Conservation (phyloP, 2,329 filamentous ascomycete genomes). For the Colletotrichum sp. region DNA sequence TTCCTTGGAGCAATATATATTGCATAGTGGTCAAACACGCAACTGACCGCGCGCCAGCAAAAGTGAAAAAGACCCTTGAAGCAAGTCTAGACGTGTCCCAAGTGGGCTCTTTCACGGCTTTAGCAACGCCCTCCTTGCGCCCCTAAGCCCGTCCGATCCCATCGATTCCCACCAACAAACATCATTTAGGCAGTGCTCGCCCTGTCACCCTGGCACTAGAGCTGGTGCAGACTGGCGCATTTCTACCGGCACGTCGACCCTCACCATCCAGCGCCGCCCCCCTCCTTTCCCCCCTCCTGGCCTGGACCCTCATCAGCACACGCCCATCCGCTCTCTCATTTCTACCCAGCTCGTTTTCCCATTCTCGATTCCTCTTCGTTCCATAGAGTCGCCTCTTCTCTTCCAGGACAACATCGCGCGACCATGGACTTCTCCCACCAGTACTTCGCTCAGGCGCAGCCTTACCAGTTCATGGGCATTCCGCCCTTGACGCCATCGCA, state of each 20-base stretch:
- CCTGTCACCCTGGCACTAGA: slow-evolving; percentile 1
- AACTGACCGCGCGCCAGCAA: neutral
- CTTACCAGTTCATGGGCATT: slow-evolving; percentile 61
- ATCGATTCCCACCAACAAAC: neutral
- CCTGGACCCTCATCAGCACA: slow-evolving; percentile 18
- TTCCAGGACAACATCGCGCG: slow-evolving; percentile 9
- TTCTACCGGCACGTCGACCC: slow-evolving; percentile 8
- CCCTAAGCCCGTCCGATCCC: neutral
- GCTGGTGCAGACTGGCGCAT: neutral
- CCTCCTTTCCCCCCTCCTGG: neutral
- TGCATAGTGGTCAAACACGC: neutral
- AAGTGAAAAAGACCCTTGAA: neutral
- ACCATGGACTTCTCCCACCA: slow-evolving; percentile 60
- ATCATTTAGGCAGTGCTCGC: neutral
- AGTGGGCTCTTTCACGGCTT: neutral
- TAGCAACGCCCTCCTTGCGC: slow-evolving; percentile 1
- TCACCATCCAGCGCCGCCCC: neutral
- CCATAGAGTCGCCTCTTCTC: neutral
- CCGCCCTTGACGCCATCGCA: slow-evolving; percentile 60
- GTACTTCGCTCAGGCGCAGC: slow-evolving; percentile 53
- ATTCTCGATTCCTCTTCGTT: neutral
- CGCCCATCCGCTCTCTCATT: slow-evolving; percentile 5
- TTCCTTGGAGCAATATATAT: neutral
- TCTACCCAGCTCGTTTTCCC: neutral
- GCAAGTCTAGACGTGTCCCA: neutral